Percentiles rank a stretch among this genome's conserved stretches.
These are phyloP conservation scores for Lumnitzera racemosa DNA, from an alignment of 345 rosid genomes.

Conservation along the genomic window DNA sequence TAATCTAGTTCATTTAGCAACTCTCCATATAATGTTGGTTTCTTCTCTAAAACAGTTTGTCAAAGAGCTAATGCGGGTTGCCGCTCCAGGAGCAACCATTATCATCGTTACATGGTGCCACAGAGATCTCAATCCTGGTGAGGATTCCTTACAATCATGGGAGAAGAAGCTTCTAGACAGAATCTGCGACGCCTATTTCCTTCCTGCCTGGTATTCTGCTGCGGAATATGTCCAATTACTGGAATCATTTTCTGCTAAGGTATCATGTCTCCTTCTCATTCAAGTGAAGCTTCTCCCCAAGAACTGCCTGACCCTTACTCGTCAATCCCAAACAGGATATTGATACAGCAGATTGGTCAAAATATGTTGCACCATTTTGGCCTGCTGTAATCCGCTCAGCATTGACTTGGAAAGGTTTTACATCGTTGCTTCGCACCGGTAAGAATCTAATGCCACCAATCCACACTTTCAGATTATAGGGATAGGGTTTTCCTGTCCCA, in stretches of 20 bases:
- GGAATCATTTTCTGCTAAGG: constrained; percentile 49
- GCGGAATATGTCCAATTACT: constrained; percentile 65
- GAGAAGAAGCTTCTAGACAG: constrained; percentile 51
- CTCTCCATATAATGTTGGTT: neutral
- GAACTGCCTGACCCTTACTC: neutral
- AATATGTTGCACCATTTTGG: constrained; percentile 85
- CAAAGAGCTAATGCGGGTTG: constrained; percentile 69
- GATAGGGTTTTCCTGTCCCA: neutral
- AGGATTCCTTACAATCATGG: constrained; percentile 62
- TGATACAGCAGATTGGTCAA: constrained; percentile 81
- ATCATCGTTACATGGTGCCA: constrained; percentile 96
- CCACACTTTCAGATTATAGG: neutral
- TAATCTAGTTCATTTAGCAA: neutral
- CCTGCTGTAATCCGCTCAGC: constrained; percentile 82
- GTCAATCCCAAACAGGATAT: constrained; percentile 44
- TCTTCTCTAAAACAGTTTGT: constrained; percentile 42
- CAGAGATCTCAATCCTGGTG: constrained; percentile 54
- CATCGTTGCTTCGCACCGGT: constrained; percentile 66
- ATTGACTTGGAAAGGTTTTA: constrained; percentile 74
- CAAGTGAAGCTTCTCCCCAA: neutral
- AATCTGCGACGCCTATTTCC: constrained; percentile 68
- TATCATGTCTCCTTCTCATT: constrained; percentile 9
- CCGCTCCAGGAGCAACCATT: constrained; percentile 72
- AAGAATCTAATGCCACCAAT: constrained; percentile 8
- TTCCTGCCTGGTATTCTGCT: constrained; percentile 87